Percentiles rank a stretch among this genome's conserved stretches.
Evolutionary conservation across 768 basidiomycete genomes (phyloP).

Genomic region (Lentinula sp.): DNA sequence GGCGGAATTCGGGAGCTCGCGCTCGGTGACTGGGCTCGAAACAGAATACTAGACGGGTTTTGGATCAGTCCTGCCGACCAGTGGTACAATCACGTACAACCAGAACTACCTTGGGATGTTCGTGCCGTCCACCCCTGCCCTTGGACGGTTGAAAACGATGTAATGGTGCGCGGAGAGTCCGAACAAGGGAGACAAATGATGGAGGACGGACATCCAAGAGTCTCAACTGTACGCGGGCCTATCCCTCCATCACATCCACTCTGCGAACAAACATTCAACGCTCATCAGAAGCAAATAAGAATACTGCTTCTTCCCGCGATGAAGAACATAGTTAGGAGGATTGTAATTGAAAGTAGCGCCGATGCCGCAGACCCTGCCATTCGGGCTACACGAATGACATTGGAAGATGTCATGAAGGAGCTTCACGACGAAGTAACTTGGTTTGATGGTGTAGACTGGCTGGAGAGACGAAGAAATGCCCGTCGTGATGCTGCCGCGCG

Average conservation of each 20-base stretch:
- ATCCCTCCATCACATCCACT: slow-evolving; percentile 56
- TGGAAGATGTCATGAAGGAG: slow-evolving; percentile 55
- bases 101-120: slow-evolving; percentile 11
- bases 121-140: slow-evolving; percentile 53
- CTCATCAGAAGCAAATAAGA: slow-evolving; percentile 53
- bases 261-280: slow-evolving; percentile 58
- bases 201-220: slow-evolving; percentile 40
- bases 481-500: background rate
- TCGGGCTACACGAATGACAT: slow-evolving; percentile 44
- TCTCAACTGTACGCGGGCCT: slow-evolving; percentile 39
- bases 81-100: slow-evolving; percentile 41
- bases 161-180: slow-evolving; percentile 12
- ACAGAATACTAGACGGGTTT: slow-evolving; percentile 65
- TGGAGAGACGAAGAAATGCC: slow-evolving; percentile 37
- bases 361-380: slow-evolving; percentile 50
- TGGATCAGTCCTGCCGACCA: slow-evolving; percentile 74
- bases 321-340: slow-evolving; percentile 59
- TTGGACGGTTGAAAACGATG: slow-evolving; percentile 37
- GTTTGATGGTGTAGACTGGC: slow-evolving; percentile 73
- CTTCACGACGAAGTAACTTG: slow-evolving; percentile 59
- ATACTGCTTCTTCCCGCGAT: slow-evolving; percentile 59
- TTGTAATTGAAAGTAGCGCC: slow-evolving; percentile 57
- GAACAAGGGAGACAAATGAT: slow-evolving; percentile 16
- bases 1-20: slow-evolving; percentile 43
- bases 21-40: slow-evolving; percentile 66